Evolutionary conservation across 371 early-diverging fungal genomes (phyloP).

Genomic region (Zychaea mexicana): DNA sequence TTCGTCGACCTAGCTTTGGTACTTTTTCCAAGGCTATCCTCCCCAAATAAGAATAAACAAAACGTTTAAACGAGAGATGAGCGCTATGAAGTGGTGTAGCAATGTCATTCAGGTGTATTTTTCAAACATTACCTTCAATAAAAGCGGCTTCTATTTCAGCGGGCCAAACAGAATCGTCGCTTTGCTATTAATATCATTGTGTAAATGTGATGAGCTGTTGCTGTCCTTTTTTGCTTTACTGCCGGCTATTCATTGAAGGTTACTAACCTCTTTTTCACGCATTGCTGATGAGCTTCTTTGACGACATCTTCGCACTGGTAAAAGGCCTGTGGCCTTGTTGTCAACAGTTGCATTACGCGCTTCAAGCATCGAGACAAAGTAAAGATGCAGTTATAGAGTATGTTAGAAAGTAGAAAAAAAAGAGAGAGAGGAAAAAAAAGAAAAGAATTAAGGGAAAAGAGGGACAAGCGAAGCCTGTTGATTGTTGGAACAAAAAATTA

Average conservation of each 20-base stretch:
- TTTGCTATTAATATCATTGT: slow-evolving; percentile 31
- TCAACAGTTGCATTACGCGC: background rate
- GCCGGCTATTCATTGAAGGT: background rate
- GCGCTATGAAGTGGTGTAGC: background rate
- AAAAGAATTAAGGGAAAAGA: background rate
- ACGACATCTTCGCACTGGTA: slow-evolving; percentile 4
- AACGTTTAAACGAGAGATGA: background rate
- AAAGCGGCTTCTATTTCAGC: slow-evolving; percentile 69
- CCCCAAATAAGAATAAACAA: background rate
- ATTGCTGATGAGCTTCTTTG: background rate
- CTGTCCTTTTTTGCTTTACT: background rate
- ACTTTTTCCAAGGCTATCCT: slow-evolving; percentile 56
- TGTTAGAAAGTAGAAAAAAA: background rate
- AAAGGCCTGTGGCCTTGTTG: background rate
- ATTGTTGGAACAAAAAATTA: background rate
- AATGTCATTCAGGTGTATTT: too few relatives aligned
- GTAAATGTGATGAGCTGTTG: background rate
- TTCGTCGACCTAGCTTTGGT: slow-evolving; percentile 62
- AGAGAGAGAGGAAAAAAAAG: background rate
- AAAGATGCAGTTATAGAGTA: too few relatives aligned
- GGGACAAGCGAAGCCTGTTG: background rate
- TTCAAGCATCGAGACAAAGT: slow-evolving; percentile 7
- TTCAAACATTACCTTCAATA: slow-evolving; percentile 68
- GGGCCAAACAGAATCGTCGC: slow-evolving; percentile 59
- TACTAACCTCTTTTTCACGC: background rate